These are phyloP conservation scores for Lactarius sp. DNA, from an alignment of 768 basidiomycete genomes.

Conservation along the genomic window DNA sequence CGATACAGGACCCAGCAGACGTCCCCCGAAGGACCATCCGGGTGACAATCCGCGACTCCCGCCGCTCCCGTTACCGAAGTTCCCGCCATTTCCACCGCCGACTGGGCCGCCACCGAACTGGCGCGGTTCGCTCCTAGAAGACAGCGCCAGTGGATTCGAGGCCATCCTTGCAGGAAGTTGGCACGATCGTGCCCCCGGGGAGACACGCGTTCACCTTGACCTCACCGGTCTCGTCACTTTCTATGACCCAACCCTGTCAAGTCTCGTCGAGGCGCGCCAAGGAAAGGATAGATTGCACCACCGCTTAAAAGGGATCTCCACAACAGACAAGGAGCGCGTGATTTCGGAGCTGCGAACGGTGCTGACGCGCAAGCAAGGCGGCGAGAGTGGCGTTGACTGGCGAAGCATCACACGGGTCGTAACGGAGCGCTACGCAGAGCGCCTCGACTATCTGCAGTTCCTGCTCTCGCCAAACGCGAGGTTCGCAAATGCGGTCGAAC, in stretches of 20 bases:
- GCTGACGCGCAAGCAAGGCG: constrained; percentile 23
- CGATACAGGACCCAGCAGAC: neutral
- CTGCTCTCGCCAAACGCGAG: constrained; percentile 31
- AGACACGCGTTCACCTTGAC: constrained; percentile 41
- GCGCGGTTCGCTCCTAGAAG: constrained; percentile 13
- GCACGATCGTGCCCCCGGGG: constrained; percentile 42
- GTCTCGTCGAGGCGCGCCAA: constrained; percentile 33
- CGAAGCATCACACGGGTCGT: constrained; percentile 35
- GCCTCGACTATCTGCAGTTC: constrained; percentile 39
- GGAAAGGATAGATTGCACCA: constrained; percentile 36
- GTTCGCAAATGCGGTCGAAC: constrained; percentile 1
- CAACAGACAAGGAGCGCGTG: constrained; percentile 30
- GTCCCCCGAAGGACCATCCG: neutral
- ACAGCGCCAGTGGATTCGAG: neutral
- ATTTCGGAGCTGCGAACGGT: constrained; percentile 30
- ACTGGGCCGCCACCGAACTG: constrained; percentile 19
- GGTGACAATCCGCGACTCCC: neutral
- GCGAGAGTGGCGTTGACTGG: constrained; percentile 41
- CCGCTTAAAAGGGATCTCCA: constrained; percentile 34
- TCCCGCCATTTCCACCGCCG: neutral
- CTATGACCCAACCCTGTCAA: constrained; percentile 39
- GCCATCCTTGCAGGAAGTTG: constrained; percentile 37
- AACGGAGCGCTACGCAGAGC: constrained; percentile 39
- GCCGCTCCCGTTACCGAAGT: neutral
- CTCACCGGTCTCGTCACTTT: constrained; percentile 40